These are phyloP conservation scores for Sextonia rubra DNA, from an alignment of 164 flowering plant genomes.

Conservation along the genomic window DNA sequence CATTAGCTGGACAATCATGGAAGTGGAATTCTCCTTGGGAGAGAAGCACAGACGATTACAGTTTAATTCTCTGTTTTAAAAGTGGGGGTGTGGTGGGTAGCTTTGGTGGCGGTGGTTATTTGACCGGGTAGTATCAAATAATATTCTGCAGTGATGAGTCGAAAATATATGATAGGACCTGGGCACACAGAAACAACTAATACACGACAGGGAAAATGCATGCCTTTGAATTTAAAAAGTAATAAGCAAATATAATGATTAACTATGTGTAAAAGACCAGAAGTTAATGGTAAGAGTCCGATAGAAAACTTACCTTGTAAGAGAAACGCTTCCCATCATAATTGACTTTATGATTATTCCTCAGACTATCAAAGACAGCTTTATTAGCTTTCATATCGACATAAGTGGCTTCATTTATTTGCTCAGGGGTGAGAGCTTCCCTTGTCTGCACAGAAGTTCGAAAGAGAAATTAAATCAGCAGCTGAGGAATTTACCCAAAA, in stretches of 20 bases:
- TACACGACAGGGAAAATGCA: neutral
- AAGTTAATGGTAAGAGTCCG: neutral
- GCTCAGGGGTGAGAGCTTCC: constrained; percentile 56
- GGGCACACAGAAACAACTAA: too few species aligned
- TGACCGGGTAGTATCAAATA: too few species aligned
- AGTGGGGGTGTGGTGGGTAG: too few species aligned
- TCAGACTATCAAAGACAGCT: constrained; percentile 64
- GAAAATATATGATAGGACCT: too few species aligned
- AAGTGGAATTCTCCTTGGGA: too few species aligned
- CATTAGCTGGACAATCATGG: too few species aligned
- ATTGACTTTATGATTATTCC: constrained; percentile 56
- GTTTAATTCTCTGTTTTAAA: too few species aligned
- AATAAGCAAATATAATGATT: neutral
- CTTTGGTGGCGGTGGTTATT: too few species aligned
- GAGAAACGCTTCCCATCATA: constrained; percentile 67
- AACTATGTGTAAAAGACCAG: neutral
- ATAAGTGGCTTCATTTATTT: constrained; percentile 62
- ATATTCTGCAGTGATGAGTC: too few species aligned
- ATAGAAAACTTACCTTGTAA: constrained; percentile 49
- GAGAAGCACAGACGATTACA: too few species aligned
- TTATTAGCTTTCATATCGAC: constrained; percentile 61
- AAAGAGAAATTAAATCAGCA: too few species aligned
- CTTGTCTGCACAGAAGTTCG: constrained; percentile 43
- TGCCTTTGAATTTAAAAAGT: neutral
- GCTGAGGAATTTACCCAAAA: too few species aligned